A percentile compares a stretch with the other conserved stretches of the same genome.
These are phyloP conservation scores for Tolypocladium capitatum DNA, from an alignment of 2,329 filamentous ascomycete species.

Conservation along the genomic window DNA sequence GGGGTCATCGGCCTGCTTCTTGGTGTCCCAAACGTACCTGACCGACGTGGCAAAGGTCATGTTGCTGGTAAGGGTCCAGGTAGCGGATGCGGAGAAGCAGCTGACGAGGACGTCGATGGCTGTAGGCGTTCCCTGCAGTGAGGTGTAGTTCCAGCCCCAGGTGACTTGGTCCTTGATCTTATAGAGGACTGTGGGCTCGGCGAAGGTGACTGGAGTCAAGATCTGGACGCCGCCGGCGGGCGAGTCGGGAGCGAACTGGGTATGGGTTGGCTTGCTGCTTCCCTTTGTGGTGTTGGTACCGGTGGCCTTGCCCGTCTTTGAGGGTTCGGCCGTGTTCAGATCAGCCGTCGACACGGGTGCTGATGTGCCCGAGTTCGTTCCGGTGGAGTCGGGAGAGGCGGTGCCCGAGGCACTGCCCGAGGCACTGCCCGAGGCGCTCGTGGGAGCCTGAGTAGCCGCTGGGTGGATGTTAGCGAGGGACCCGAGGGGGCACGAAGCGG, in stretches of 20 bases:
- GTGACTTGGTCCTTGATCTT: constrained; percentile 48
- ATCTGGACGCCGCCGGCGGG: constrained; percentile 39
- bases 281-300: constrained; percentile 13
- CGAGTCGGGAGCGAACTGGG: constrained; percentile 29
- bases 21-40: constrained; percentile 46
- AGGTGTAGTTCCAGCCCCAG: constrained; percentile 54
- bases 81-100: constrained; percentile 35
- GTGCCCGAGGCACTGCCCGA: neutral
- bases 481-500: neutral
- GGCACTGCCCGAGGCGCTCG: neutral
- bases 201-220: constrained; percentile 33
- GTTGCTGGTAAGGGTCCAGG: constrained; percentile 51
- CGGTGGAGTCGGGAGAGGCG: neutral
- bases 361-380: constrained; percentile 4
- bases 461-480: neutral
- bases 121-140: constrained; percentile 41
- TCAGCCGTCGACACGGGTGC: constrained; percentile 15
- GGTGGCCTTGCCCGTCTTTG: constrained; percentile 12
- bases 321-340: constrained; percentile 25
- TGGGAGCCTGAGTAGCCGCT: neutral
- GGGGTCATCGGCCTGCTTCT: constrained; percentile 30
- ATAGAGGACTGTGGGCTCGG: constrained; percentile 36
- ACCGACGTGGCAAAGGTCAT: constrained; percentile 42
- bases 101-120: constrained; percentile 47
- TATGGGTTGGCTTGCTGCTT: constrained; percentile 17